Conservation (phyloP, 2,329 filamentous ascomycete genomes). For the Zarea fungicola region DNA sequence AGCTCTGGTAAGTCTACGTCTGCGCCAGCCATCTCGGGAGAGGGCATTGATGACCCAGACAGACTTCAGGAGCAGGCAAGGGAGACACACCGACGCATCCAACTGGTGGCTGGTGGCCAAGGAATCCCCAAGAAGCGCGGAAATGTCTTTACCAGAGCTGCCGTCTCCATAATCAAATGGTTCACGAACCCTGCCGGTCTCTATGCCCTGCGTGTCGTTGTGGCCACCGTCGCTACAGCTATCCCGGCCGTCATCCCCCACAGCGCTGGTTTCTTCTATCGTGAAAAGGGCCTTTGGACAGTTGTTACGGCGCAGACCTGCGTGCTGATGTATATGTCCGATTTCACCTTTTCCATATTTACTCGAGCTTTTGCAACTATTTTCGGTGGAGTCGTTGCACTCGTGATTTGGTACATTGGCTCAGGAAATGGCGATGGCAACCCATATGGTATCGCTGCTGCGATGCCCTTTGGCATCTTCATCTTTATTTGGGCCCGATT, state of each 20-base stretch:
- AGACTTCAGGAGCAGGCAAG: not conserved
- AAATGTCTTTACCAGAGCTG: conserved; percentile 18
- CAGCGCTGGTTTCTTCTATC: conserved; percentile 44
- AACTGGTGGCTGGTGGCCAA: conserved; percentile 5
- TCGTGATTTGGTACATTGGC: conserved; percentile 47
- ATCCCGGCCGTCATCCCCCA: conserved; percentile 38
- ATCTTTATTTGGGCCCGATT: conserved; percentile 32
- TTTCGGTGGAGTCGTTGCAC: conserved; percentile 40
- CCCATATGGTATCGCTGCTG: conserved; percentile 43
- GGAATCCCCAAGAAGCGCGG: conserved; percentile 11
- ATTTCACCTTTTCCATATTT: conserved; percentile 43
- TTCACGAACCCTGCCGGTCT: conserved; percentile 37
- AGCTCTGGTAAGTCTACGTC: conserved; percentile 18
- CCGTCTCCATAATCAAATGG: conserved; percentile 34
- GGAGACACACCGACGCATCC: conserved; percentile 6
- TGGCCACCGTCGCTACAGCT: conserved; percentile 38
- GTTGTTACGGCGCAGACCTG: conserved; percentile 46
- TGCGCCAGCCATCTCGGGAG: conserved; percentile 17
- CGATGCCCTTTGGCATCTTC: conserved; percentile 33
- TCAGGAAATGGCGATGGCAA: conserved; percentile 43
- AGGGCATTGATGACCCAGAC: conserved; percentile 21
- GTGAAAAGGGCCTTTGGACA: conserved; percentile 47
- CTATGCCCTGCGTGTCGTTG: conserved; percentile 42
- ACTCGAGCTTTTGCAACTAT: conserved; percentile 38
- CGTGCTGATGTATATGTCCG: conserved; percentile 44